A percentile compares a stretch with the other conserved stretches of the same genome.
phyloP scores from a whole-genome alignment of 2,329 filamentous ascomycete species.

The Mycocentrospora acerina region DNA sequence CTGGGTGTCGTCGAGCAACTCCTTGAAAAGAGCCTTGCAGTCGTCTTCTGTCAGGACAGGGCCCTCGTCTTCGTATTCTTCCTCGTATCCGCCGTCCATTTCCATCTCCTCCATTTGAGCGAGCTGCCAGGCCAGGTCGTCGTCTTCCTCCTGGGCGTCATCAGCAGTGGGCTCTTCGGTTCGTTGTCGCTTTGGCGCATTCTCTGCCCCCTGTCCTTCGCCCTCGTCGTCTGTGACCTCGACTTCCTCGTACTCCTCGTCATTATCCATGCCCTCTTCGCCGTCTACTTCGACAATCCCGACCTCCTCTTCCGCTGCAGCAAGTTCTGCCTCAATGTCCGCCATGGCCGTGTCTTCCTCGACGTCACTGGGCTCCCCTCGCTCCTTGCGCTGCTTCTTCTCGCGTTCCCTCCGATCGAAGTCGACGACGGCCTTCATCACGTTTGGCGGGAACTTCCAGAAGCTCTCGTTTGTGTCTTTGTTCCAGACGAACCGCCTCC shows the following conservation, averaged over 20 bases:
- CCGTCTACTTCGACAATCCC: conserved; percentile 40
- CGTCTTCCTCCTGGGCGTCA: conserved; percentile 82
- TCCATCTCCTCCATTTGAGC: conserved; percentile 84
- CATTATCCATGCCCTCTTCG: conserved; percentile 53
- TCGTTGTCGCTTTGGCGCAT: conserved; percentile 53
- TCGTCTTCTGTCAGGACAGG: conserved; percentile 73
- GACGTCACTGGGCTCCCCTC: conserved; percentile 41
- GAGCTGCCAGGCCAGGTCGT: conserved; percentile 90
- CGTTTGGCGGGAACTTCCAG: conserved; percentile 89
- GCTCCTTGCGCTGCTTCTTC: conserved; percentile 58
- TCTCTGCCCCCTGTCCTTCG: conserved; percentile 42
- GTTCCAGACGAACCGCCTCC: conserved; percentile 88
- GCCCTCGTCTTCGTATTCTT: conserved; percentile 66
- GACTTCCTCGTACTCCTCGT: conserved; percentile 75
- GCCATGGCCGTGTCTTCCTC: conserved; percentile 36
- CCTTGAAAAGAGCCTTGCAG: conserved; percentile 74
- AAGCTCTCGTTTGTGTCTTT: conserved; percentile 82
- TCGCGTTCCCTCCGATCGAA: conserved; percentile 73
- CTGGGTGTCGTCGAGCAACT: conserved; percentile 77
- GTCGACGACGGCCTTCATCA: conserved; percentile 71
- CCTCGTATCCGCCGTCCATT: conserved; percentile 73
- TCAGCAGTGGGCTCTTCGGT: conserved; percentile 48
- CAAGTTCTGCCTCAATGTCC: conserved; percentile 36
- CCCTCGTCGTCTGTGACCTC: conserved; percentile 66
- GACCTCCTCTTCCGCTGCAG: conserved; percentile 31